phyloP scores from a whole-genome alignment of 208 protist species.

The Leishmania amazonensis region DNA sequence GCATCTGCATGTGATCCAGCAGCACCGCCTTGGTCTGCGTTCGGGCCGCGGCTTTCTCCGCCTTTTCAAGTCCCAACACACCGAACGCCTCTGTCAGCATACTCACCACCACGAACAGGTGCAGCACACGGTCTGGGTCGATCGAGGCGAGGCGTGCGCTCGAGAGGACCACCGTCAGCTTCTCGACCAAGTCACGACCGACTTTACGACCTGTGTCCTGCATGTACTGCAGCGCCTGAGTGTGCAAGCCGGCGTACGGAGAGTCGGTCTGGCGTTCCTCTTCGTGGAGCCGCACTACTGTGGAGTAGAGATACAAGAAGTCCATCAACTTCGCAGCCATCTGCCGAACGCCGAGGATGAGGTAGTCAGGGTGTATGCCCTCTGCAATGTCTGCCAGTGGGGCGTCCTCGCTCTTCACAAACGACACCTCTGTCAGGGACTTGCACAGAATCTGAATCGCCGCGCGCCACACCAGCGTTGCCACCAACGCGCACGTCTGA shows the following conservation, averaged over 20 bases:
- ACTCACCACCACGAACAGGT: conserved; percentile 78
- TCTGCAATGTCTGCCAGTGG: conserved; percentile 69
- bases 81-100: conserved; percentile 68
- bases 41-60: conserved; percentile 44
- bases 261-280: conserved; percentile 42
- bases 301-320: conserved; percentile 75
- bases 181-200: conserved; percentile 73
- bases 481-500: conserved; percentile 49
- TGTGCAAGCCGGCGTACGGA: conserved; percentile 48
- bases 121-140: conserved; percentile 73
- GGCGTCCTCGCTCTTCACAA: conserved; percentile 64
- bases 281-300: conserved; percentile 57
- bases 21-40: conserved; percentile 55
- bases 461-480: conserved; percentile 61
- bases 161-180: conserved; percentile 59
- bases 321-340: conserved; percentile 77
- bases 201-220: conserved; percentile 56
- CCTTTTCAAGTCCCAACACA: conserved; percentile 52
- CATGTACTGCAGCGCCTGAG: conserved; percentile 42
- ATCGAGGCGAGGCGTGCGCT: conserved; percentile 41
- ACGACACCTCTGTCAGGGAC: conserved; percentile 75
- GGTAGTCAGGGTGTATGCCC: conserved; percentile 76
- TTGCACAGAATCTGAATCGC: conserved; percentile 73
- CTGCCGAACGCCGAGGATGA: conserved; percentile 73
- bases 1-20: conserved; percentile 45